Evolutionary conservation across 2,329 filamentous ascomycete genomes (phyloP).

Genomic region (Blastomyces silverae): DNA sequence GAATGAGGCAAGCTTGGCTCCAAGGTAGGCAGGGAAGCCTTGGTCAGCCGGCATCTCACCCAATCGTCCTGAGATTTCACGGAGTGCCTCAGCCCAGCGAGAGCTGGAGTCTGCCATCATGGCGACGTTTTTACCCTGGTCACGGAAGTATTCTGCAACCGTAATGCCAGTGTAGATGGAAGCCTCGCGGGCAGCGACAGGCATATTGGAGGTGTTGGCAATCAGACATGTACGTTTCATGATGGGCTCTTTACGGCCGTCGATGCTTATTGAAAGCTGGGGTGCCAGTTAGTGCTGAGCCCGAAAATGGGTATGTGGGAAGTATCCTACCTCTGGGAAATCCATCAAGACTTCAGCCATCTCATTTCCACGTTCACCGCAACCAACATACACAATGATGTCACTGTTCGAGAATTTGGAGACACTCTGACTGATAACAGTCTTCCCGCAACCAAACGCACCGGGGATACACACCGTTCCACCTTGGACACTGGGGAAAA

Average conservation of each 20-base stretch:
- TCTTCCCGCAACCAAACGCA: slow-evolving; percentile 98
- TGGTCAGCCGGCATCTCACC: slow-evolving; percentile 99
- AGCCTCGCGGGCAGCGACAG: slow-evolving; percentile 93
- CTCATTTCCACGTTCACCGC: slow-evolving; percentile 92
- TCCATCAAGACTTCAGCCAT: slow-evolving; percentile 99
- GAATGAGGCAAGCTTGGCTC: slow-evolving; percentile 95
- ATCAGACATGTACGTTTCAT: slow-evolving; percentile 99
- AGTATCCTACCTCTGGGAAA: slow-evolving; percentile 66
- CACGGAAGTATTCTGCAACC: slow-evolving; percentile 92
- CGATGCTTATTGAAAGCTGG: slow-evolving; percentile 80
- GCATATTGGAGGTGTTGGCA: slow-evolving; percentile 99
- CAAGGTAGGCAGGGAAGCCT: slow-evolving; percentile 96
- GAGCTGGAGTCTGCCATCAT: slow-evolving; percentile 99
- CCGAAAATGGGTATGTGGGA: background rate
- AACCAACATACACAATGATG: slow-evolving; percentile 95
- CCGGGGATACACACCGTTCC: slow-evolving; percentile 97
- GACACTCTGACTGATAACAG: slow-evolving; percentile 95
- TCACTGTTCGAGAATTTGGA: slow-evolving; percentile 99
- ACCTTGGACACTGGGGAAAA: slow-evolving; percentile 94
- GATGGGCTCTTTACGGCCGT: slow-evolving; percentile 93
- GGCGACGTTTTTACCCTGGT: slow-evolving; percentile 93
- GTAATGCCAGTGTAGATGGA: slow-evolving; percentile 98
- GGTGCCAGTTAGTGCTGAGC: background rate
- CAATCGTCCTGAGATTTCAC: slow-evolving; percentile 96
- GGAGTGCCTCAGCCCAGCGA: slow-evolving; percentile 95